Base-by-base conservation (phyloP, 2,329 filamentous ascomycete species). In the Canariomyces notabilis region DNA sequence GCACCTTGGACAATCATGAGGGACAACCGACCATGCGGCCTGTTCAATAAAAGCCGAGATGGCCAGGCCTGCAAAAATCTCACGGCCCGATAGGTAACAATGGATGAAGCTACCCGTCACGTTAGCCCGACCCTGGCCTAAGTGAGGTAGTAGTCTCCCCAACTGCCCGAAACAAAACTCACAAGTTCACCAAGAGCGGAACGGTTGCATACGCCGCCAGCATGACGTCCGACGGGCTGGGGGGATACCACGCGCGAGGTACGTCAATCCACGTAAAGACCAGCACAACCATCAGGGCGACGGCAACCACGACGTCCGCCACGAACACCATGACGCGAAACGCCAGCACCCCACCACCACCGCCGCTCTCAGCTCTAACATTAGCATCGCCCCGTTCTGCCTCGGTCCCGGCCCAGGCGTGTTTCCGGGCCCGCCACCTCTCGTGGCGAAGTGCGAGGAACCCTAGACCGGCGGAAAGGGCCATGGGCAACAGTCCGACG, bases 191-290 rank as follows among this genome's bases (percentile, higher is more conserved):
- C 21, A 71, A 52, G 35, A 71, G 58, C 31, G 68, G 69, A 15
- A 72, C 62, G 3, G 69, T 71, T 9, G 63, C 63, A 51, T 71
- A 72, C 11, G 68, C 64, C 31, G 67, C 67, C 23, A 72, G 59
- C 67, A 70, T 69, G 33, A 61, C 64, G 39, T 68, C 49, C 42
- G 62, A 58, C 2, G 62, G 56, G 21, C 14, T 33, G 9, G n/a
- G n/a, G n/a, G n/a, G n/a, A n/a, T 38, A 23, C 18, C 42, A 29
- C 39, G 6, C 56, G 49, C 14, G 57, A 0, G 20, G 29, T 11
- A 49, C 52, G 21, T 49, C 36, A 32, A 64, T 63, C 67, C 68
- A 72, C 1, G 67, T 70, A 29, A 68, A 67, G 18, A 70, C 64
- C 41, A 72, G 48, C 5, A 70, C 65, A 6, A 66, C 51, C 63